Evolutionary conservation across 768 basidiomycete species (phyloP), one percentile per base, ranked within the genome.

Genomic region (Kwoniella mangroviensis): DNA sequence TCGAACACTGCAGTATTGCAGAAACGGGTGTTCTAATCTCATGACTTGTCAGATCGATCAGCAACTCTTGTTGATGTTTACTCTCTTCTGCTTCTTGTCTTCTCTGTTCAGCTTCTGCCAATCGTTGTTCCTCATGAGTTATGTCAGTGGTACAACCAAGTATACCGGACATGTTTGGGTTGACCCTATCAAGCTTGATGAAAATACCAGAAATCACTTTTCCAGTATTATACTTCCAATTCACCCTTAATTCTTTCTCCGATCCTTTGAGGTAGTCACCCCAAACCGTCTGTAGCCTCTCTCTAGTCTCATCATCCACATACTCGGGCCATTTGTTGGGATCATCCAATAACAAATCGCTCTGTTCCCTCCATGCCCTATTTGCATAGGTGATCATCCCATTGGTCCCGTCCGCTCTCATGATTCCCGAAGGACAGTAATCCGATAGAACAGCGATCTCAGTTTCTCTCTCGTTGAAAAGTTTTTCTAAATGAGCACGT

Each of bases 41-140:
- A 70, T 84, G 82, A 34, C 74, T 77, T 24, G 82, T 83, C 6
- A 83, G 64, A 58, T 84, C 83, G 67, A 84, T 81, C 53, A 83
- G 69, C 17, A 83, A 71, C 52, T 84, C 83, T 58, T 83, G 82
- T 69, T 82, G 82, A 56, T 77, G 74, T 57, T 77, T 77, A 53
- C 71, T 73, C 49, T 78, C 80, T 55, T 82, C 81, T 5, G 81
- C 81, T 59, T 81, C 77, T 22, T 68, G 43, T 56, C 77, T 67
- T 45, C 74, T 24, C 21, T 75, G 64, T 63, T 82, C 77, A 19
- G 80, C 79, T 28, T 77, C 77, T 11, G 68, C 52, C 26, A 81
- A 26, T 12, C 78, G 63, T 52, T 78, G 72, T 66, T 78, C 78
- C 43, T 81, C 79, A 51, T 77, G 64, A 2, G 79, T 76, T 19